phyloP scores from a whole-genome alignment of 2,329 filamentous ascomycete species.

The Penicillium sp. region DNA sequence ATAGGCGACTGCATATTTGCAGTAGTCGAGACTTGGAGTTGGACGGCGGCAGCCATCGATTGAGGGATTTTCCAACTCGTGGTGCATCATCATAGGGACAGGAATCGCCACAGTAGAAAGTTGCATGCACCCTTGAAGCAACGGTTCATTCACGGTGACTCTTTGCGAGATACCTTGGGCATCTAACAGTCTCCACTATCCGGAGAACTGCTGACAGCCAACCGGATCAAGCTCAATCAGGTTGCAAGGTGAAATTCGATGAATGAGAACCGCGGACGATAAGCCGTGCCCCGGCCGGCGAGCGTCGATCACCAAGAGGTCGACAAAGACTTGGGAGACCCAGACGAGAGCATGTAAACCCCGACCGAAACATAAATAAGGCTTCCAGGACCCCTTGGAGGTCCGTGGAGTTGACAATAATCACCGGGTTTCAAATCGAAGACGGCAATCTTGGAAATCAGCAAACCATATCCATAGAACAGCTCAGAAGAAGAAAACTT shows the following conservation, averaged over 20 bases:
- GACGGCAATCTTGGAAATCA: constrained; percentile 2
- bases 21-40: constrained; percentile 27
- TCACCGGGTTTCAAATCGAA: constrained; percentile 31
- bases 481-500: constrained; percentile 21
- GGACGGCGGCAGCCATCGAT: constrained; percentile 21
- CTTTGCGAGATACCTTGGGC: constrained; percentile 31
- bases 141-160: constrained; percentile 32
- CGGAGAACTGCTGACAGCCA: constrained; percentile 32
- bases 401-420: constrained; percentile 26
- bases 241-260: constrained; percentile 28
- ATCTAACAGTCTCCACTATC: constrained; percentile 37
- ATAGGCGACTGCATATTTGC: constrained; percentile 29
- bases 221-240: constrained; percentile 29
- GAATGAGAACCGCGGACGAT: constrained; percentile 32
- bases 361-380: constrained; percentile 43
- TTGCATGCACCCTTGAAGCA: constrained; percentile 39
- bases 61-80: constrained; percentile 39
- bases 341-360: constrained; percentile 25
- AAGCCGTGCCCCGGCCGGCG: constrained; percentile 32
- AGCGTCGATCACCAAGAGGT: constrained; percentile 32
- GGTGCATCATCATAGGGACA: constrained; percentile 29
- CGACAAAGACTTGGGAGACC: constrained; percentile 23
- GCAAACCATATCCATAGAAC: constrained; percentile 20
- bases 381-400: constrained; percentile 27
- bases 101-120: constrained; percentile 38